phyloP scores from a whole-genome alignment of 2,329 filamentous ascomycete species.

The Cladosporium halotolerans region DNA sequence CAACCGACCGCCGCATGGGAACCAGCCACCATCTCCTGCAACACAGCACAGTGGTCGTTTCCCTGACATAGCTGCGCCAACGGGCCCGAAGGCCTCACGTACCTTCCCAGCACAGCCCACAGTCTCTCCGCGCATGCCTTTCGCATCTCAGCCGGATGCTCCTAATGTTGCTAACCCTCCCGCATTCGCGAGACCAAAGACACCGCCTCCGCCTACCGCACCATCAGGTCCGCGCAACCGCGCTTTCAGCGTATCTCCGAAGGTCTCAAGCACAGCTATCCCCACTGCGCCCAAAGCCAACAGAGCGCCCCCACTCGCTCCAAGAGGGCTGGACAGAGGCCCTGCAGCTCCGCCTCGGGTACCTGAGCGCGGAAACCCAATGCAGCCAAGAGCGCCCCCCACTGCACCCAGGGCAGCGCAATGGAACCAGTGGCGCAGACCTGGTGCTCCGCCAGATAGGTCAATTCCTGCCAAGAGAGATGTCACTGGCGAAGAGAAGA shows the following conservation, averaged over 20 bases:
- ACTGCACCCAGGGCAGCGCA: slow-evolving; percentile 25
- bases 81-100: slow-evolving; percentile 27
- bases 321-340: slow-evolving; percentile 19
- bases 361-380: slow-evolving; percentile 9
- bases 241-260: slow-evolving; percentile 31
- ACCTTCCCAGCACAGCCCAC: slow-evolving; percentile 18
- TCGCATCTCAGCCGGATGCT: slow-evolving; percentile 21
- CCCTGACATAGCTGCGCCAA: slow-evolving; percentile 24
- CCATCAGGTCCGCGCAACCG: slow-evolving; percentile 28
- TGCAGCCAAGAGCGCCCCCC: slow-evolving; percentile 18
- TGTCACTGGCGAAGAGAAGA: slow-evolving; percentile 36
- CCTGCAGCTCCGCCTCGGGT: slow-evolving; percentile 15
- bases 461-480: slow-evolving; percentile 42
- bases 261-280: slow-evolving; percentile 25
- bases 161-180: not conserved
- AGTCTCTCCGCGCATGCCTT: slow-evolving; percentile 23
- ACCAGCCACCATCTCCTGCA: slow-evolving; percentile 22
- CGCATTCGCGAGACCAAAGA: not conserved
- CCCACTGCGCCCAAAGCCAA: slow-evolving; percentile 33
- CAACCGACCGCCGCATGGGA: slow-evolving; percentile 17
- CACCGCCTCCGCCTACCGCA: slow-evolving; percentile 24
- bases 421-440: slow-evolving; percentile 39
- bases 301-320: slow-evolving; percentile 24
- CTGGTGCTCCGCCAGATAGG: slow-evolving; percentile 29
- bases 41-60: slow-evolving; percentile 18